A percentile compares a stretch with the other conserved stretches of the same genome.
phyloP scores from a whole-genome alignment of 768 basidiomycete genomes.

The Dioszegia aurantiaca region DNA sequence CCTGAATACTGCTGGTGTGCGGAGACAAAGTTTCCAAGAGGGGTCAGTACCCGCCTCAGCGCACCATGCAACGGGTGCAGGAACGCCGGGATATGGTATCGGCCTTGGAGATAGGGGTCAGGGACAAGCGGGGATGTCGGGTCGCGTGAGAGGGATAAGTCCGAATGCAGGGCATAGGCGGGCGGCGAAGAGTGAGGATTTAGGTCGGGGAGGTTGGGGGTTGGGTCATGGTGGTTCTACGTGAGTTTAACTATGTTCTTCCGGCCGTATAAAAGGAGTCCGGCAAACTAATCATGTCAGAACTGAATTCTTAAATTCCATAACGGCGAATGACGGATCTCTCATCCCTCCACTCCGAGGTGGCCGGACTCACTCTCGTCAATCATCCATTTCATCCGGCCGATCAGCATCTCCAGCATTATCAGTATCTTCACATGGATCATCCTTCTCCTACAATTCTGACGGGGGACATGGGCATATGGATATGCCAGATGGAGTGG shows the following conservation, averaged over 20 bases:
- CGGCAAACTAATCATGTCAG: conserved; percentile 22
- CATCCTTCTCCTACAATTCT: conserved; percentile 22
- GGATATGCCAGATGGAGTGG: conserved; percentile 34
- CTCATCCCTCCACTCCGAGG: conserved; percentile 38
- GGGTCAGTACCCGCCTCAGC: not conserved
- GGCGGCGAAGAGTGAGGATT: conserved; percentile 65
- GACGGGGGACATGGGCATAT: conserved; percentile 28
- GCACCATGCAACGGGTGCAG: conserved; percentile 44
- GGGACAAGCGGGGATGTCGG: conserved; percentile 14
- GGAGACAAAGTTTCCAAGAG: conserved; percentile 35
- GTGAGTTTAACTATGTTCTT: conserved; percentile 21
- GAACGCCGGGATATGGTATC: conserved; percentile 46
- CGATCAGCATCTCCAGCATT: conserved; percentile 42
- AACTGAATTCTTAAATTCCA: conserved; percentile 44
- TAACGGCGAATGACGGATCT: conserved; percentile 44
- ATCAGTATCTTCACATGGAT: conserved; percentile 40
- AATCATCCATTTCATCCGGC: conserved; percentile 41
- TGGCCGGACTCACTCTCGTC: conserved; percentile 33
- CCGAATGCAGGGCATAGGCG: conserved; percentile 56
- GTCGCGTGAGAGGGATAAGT: conserved; percentile 23
- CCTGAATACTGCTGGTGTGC: no score
- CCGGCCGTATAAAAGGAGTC: not conserved
- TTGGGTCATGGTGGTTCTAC: conserved; percentile 43
- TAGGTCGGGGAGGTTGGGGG: conserved; percentile 50
- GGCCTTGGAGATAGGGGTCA: conserved; percentile 24